phyloP scores from a whole-genome alignment of 2,329 filamentous ascomycete genomes.

The Nothopassalora personata region DNA sequence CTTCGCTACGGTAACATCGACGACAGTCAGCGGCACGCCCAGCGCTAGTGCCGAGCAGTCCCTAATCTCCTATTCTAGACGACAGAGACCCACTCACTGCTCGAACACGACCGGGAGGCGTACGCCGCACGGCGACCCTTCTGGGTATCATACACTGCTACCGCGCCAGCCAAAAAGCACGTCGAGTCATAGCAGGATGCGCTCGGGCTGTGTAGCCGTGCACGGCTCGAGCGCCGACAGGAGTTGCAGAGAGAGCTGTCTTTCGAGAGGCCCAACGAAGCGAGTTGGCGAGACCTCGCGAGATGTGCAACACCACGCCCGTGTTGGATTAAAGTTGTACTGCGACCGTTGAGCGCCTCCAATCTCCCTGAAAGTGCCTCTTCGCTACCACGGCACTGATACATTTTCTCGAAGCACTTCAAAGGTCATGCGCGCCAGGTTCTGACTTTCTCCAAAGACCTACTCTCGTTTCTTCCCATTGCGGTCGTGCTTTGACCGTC shows the following conservation, averaged over 20 bases:
- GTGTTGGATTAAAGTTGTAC: not conserved
- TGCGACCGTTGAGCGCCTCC: not conserved
- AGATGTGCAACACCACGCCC: not conserved
- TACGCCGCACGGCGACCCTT: not conserved
- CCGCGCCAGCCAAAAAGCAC: not conserved
- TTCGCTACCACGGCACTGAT: not conserved
- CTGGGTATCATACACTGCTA: not conserved
- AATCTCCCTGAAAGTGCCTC: not conserved
- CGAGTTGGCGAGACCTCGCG: not conserved
- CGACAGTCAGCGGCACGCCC: not conserved
- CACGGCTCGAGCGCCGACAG: not conserved
- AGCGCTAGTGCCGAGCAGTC: not conserved
- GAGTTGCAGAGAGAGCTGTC: not conserved
- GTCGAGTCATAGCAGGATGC: not conserved
- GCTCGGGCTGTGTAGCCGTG: not conserved
- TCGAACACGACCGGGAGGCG: not conserved
- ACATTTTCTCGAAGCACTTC: not conserved
- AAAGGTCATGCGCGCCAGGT: not conserved
- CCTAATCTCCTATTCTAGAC: not conserved
- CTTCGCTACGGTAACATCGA: not conserved
- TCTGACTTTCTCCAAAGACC: not conserved
- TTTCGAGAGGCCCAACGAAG: not conserved
- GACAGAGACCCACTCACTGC: not conserved
- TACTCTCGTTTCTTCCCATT: not conserved
- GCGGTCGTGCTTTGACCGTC: not conserved